Evolutionary conservation across 1,139 yeast genomes (phyloP).

Genomic region (Hemisphaericaspora lyxosophila): DNA sequence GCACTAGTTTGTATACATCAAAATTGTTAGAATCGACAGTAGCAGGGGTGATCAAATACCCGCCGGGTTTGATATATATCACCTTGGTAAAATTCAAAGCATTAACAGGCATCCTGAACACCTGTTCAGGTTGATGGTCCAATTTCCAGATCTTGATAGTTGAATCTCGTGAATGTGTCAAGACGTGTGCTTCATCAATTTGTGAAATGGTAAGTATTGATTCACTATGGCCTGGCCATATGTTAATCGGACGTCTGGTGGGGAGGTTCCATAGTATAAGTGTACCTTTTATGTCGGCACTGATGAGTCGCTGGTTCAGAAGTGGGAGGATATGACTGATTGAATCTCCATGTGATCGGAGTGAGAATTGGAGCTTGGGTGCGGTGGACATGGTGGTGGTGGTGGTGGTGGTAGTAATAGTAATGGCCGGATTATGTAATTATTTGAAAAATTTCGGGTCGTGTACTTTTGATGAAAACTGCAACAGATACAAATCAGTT

Average conservation of each 20-base stretch:
- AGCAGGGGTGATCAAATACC: constrained; percentile 48
- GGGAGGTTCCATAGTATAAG: constrained; percentile 52
- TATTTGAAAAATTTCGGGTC: neutral
- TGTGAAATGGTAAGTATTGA: constrained; percentile 44
- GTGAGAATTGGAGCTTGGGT: constrained; percentile 1
- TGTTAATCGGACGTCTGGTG: constrained; percentile 40
- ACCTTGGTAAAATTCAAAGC: constrained; percentile 58
- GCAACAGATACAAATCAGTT: neutral
- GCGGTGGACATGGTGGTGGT: no score
- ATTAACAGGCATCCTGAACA: constrained; percentile 47
- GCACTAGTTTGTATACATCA: constrained; percentile 45
- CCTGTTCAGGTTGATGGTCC: constrained; percentile 6
- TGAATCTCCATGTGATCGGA: constrained; percentile 2
- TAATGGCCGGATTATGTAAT: neutral
- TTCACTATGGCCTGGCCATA: constrained; percentile 53
- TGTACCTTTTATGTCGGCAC: constrained; percentile 31
- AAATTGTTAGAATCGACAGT: constrained; percentile 52
- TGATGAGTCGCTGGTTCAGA: neutral
- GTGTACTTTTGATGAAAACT: no score
- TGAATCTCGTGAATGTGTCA: constrained; percentile 60
- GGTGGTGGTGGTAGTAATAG: neutral
- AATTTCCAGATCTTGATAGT: constrained; percentile 49
- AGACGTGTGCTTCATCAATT: constrained; percentile 30
- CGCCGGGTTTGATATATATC: constrained; percentile 18
- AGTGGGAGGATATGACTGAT: constrained; percentile 3